phyloP scores from a whole-genome alignment of 2,329 filamentous ascomycete species.

The Paecilomyces sp. region DNA sequence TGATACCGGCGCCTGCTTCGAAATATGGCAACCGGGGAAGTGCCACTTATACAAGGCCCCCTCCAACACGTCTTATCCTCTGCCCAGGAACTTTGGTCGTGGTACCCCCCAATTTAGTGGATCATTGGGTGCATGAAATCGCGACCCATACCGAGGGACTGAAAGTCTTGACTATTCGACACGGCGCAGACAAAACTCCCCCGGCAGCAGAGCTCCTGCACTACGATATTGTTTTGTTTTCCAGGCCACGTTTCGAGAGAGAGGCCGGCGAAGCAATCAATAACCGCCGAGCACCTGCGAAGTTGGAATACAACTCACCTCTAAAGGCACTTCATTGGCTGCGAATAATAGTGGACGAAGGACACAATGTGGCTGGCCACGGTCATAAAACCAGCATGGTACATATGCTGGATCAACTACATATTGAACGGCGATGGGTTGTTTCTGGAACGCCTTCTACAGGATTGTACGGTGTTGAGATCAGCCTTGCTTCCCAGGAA shows the following conservation, averaged over 20 bases:
- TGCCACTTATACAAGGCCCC: slow-evolving; percentile 32
- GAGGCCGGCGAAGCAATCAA: slow-evolving; percentile 51
- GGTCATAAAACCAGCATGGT: slow-evolving; percentile 53
- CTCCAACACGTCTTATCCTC: slow-evolving; percentile 48
- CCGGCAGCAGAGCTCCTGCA: slow-evolving; percentile 49
- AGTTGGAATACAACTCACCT: slow-evolving; percentile 49
- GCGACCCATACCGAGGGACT: slow-evolving; percentile 65
- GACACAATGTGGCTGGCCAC: slow-evolving; percentile 71
- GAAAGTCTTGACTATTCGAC: slow-evolving; percentile 56
- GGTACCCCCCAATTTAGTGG: slow-evolving; percentile 73
- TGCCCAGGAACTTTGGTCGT: slow-evolving; percentile 68
- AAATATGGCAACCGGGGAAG: slow-evolving; percentile 32
- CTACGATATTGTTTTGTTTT: slow-evolving; percentile 74
- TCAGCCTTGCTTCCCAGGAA: slow-evolving; percentile 44
- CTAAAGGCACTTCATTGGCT: slow-evolving; percentile 73
- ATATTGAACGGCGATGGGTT: slow-evolving; percentile 71
- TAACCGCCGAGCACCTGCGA: slow-evolving; percentile 37
- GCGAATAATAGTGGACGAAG: slow-evolving; percentile 85
- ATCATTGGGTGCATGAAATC: slow-evolving; percentile 80
- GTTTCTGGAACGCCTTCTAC: slow-evolving; percentile 85
- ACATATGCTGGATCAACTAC: slow-evolving; percentile 46
- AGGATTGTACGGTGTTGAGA: slow-evolving; percentile 69
- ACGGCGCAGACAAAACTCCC: slow-evolving; percentile 49
- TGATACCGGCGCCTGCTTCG: slow-evolving; percentile 42
- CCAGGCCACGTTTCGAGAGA: slow-evolving; percentile 63